Conservation (phyloP, 345 rosid species). For the Ricinus communis region DNA sequence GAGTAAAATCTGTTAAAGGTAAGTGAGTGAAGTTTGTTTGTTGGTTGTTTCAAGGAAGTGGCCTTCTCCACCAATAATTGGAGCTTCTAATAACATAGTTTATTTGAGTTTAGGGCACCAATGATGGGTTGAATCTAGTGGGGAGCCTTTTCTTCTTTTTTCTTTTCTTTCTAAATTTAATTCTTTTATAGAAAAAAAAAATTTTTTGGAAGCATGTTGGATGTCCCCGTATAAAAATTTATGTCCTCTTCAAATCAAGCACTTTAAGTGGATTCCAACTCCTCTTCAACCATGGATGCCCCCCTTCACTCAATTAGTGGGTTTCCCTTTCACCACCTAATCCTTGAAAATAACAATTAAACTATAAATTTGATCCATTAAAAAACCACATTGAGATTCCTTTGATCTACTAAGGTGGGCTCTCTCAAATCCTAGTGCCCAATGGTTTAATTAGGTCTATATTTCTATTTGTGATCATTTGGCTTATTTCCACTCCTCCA, state of each 20-base stretch:
- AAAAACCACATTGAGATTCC: slow-evolving; percentile 34
- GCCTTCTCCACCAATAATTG: slow-evolving; percentile 43
- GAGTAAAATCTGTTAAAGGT: slow-evolving; percentile 12
- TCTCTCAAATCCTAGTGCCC: slow-evolving; percentile 56
- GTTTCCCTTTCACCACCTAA: slow-evolving; percentile 91
- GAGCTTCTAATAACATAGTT: slow-evolving; percentile 25
- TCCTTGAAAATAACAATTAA: slow-evolving; percentile 52
- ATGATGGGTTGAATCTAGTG: slow-evolving; percentile 57
- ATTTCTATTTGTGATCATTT: slow-evolving; percentile 40
- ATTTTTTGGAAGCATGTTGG: slow-evolving; percentile 56
- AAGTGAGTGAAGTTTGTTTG: slow-evolving; percentile 18
- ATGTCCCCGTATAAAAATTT: slow-evolving; percentile 43
- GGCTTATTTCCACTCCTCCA: slow-evolving; percentile 22
- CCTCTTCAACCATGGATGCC: slow-evolving; percentile 70
- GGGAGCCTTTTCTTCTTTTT: slow-evolving; percentile 46
- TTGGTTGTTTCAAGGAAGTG: slow-evolving; percentile 31
- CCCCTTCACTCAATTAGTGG: slow-evolving; percentile 53
- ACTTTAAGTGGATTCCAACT: slow-evolving; percentile 92
- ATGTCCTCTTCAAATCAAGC: slow-evolving; percentile 54
- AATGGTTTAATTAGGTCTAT: slow-evolving; percentile 35
- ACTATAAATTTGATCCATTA: slow-evolving; percentile 29
- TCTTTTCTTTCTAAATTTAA: slow-evolving; percentile 20
- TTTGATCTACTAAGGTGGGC: slow-evolving; percentile 48
- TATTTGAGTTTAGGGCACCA: slow-evolving; percentile 44
- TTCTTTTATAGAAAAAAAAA: neutral